Base-by-base conservation (phyloP, 108 stramenopile genomes). In the Fragilaria crotonensis region DNA sequence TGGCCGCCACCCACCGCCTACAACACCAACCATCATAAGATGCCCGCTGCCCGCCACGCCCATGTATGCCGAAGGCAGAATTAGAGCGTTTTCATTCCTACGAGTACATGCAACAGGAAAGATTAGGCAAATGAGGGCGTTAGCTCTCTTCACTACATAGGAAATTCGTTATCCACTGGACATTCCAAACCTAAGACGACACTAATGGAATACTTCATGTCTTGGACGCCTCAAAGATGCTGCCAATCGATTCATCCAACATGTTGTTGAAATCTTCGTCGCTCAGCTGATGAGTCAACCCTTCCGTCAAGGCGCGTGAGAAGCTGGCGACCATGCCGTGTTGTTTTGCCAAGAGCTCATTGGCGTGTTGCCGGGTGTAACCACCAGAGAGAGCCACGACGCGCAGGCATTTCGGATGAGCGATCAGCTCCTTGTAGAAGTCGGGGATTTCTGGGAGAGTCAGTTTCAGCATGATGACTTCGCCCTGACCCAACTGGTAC, bases 351-450 rank as follows among this genome's bases (percentile, higher is more conserved):
- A 91, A 75, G 26, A 73, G 25, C 7, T 36, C 58, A 48, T 70
- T 73, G 23, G 90, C 84, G 33, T 84, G 79, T 7, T 65, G 69
- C 19, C 75, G 77, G 47, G 62, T 60, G 65, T 87, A 91, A 32
- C 90, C 90, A 57, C 90, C 90, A 19, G 71, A 73, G 14, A 90
- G 67, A 3, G 90, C 90, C 11, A 91, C 82, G 25, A 91, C 80
- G 5, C 84, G 72, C 2, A 85, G 48, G 27, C 77, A 77, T 20
- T 81, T 80, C 5, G 81, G 80, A 69, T 91, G 90, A 20, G 48
- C 55, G 18, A 87, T 72, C 41, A 78, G 70, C 32, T 72, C 69
- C 45, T 77, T 63, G 68, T 87, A 91, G 4, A 82, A 60, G 60
- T 85, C 74, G 26, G 67, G 79, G 19, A 60, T 61, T 41, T 68